Evolutionary conservation across 2,329 filamentous ascomycete species (phyloP).

Genomic region (Xylaria sp.): DNA sequence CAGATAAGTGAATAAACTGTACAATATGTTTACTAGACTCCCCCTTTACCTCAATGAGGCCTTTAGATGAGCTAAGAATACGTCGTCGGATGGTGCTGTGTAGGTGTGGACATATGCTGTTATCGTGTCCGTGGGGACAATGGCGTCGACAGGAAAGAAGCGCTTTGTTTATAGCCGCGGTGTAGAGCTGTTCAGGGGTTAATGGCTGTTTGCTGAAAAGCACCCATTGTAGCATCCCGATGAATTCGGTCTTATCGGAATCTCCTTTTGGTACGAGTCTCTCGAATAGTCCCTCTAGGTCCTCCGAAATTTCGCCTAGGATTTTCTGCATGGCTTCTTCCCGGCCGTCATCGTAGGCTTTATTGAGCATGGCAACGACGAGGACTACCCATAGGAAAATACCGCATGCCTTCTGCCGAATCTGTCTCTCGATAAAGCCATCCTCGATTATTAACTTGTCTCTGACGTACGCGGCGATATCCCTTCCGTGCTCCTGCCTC

Average conservation of each 20-base stretch:
- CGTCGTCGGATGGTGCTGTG: background rate
- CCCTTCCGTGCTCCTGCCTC: background rate
- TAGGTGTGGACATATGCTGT: too few species aligned
- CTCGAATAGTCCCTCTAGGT: conserved; percentile 10
- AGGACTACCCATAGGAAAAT: conserved; percentile 57
- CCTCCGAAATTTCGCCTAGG: background rate
- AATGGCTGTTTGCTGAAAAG: background rate
- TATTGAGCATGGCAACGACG: conserved; percentile 40
- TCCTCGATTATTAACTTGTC: background rate
- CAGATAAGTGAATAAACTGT: conserved; percentile 23
- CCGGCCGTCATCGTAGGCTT: conserved; percentile 25
- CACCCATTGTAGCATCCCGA: conserved; percentile 22
- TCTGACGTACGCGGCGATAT: conserved; percentile 7
- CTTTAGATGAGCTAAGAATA: conserved; percentile 8
- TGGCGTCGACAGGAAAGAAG: conserved; percentile 4
- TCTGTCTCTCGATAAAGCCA: background rate
- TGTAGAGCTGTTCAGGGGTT: conserved; percentile 13
- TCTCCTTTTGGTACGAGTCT: background rate
- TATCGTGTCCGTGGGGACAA: too few species aligned
- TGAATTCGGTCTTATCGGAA: conserved; percentile 1
- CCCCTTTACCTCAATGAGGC: conserved; percentile 8
- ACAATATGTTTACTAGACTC: background rate
- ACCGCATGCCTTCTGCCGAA: conserved; percentile 48
- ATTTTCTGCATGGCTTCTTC: conserved; percentile 1
- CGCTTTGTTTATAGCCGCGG: background rate